Percentiles rank a stretch among this genome's conserved stretches.
Evolutionary conservation across 768 basidiomycete species (phyloP).

Genomic region (Lentinus brumalis): DNA sequence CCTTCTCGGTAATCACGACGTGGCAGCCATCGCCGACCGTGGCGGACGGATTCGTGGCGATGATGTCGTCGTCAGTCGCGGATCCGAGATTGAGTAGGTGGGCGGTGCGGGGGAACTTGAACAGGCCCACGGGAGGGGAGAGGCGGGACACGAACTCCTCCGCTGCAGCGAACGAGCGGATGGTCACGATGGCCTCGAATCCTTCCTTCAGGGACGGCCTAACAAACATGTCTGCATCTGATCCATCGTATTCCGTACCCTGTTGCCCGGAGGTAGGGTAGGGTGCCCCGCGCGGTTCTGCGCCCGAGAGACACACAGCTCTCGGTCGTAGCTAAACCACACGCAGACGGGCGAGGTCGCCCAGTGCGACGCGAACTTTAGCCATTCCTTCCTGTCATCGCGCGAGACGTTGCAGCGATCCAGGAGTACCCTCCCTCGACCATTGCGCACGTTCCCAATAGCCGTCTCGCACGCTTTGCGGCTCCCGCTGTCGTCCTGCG

Average conservation of each 20-base stretch:
- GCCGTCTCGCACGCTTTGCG: conserved; percentile 50
- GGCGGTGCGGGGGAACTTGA: conserved; percentile 64
- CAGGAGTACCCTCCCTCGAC: conserved; percentile 44
- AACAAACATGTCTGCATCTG: conserved; percentile 52
- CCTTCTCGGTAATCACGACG: conserved; percentile 61
- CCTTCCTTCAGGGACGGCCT: conserved; percentile 52
- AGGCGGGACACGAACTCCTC: conserved; percentile 47
- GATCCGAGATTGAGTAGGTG: conserved; percentile 62
- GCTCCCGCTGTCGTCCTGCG: conserved; percentile 59
- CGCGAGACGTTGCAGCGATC: conserved; percentile 59
- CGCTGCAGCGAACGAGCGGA: conserved; percentile 54
- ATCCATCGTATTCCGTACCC: conserved; percentile 56
- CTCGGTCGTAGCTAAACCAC: conserved; percentile 55
- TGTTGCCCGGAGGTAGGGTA: conserved; percentile 54
- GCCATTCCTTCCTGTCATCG: conserved; percentile 51
- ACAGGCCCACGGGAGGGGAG: conserved; percentile 43
- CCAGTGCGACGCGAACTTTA: conserved; percentile 54
- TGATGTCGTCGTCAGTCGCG: conserved; percentile 55
- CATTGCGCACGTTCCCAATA: conserved; percentile 41
- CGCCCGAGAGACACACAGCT: conserved; percentile 54
- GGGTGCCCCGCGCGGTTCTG: conserved; percentile 61
- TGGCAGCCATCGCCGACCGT: conserved; percentile 11
- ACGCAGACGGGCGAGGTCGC: conserved; percentile 47
- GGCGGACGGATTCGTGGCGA: not conserved
- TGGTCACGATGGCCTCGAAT: conserved; percentile 49